Base-by-base conservation (phyloP, 495 filamentous ascomycete species). In the Tuber calosporum region DNA sequence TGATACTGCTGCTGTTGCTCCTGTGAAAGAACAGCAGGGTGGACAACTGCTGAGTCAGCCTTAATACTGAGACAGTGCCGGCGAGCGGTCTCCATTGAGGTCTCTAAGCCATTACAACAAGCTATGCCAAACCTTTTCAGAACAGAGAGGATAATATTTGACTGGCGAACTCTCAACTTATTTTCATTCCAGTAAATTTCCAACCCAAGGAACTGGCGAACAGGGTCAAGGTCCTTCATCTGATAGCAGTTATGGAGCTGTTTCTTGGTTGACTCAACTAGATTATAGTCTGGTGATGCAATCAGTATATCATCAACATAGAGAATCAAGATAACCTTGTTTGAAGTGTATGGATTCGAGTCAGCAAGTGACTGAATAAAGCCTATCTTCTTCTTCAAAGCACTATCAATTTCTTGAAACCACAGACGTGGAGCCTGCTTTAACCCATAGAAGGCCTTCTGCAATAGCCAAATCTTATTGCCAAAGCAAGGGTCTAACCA, bases 221-320 rank as follows among this genome's bases (percentile, higher is more conserved):
- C 22, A 0, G 22, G 45, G 2, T 22, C 22, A 11, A 26, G 22
- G 4, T 53, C 45, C 22, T 53, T 26, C 22, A 53, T 26, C 2
- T 53, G 45, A 53, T 53, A 53, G 7, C 2, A 13, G 8, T 26
- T 8, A 7, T 48, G n/a, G 6, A 53, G 43, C 22, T 26, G 22
- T 11, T 26, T 9, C 45, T 53, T 53, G 0, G 45, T 53, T 3
- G 22, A 26, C 8, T 53, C 22, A n/a, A 53, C 45, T n/a, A 53
- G 11, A 9, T 1, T 3, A 3, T 2, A 8, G 1, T 26, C 45
- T 26, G 22, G 45, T 2, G 22, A 53, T 53, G 45, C 22, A 0
- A 73, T 26, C 8, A 73, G 66, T 34, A 73, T 73, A 22, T 73
- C 37, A n/a, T 73, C 71, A 36, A 73, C 22, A 43, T 73, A 73